Evolutionary conservation across 768 basidiomycete species (phyloP).

Genomic region (Panus rudis): DNA sequence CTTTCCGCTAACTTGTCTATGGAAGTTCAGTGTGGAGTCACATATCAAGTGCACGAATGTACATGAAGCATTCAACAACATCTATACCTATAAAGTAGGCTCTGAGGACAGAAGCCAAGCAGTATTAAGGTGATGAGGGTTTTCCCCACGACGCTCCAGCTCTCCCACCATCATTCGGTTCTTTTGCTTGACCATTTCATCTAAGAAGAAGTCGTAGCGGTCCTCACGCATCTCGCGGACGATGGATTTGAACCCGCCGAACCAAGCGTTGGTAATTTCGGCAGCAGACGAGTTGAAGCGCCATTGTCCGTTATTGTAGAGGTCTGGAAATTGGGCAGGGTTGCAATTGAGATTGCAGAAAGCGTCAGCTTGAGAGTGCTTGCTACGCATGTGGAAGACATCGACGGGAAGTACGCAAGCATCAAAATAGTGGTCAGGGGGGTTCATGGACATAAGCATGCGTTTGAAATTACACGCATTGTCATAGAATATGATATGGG

Average conservation of each 20-base stretch:
- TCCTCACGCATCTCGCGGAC: conserved; percentile 19
- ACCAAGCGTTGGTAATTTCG: conserved; percentile 29
- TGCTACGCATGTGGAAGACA: conserved; percentile 31
- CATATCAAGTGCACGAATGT: too few species aligned
- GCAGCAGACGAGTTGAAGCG: conserved; percentile 28
- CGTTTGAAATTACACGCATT: too few species aligned
- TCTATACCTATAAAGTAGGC: too few species aligned
- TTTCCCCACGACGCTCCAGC: not conserved
- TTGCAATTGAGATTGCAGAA: conserved; percentile 25
- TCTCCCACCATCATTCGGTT: conserved; percentile 7
- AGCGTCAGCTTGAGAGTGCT: conserved; percentile 23
- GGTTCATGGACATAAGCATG: too few species aligned
- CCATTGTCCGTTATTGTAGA: conserved; percentile 19
- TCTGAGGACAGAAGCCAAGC: too few species aligned
- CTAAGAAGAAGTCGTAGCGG: conserved; percentile 22
- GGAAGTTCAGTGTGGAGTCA: too few species aligned
- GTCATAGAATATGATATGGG: too few species aligned
- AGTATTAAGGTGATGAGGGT: too few species aligned
- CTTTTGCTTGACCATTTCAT: conserved; percentile 21
- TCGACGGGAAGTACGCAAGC: conserved; percentile 25
- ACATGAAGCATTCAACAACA: too few species aligned
- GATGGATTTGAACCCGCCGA: conserved; percentile 25
- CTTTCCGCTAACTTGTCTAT: too few species aligned
- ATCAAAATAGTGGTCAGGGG: conserved; percentile 14
- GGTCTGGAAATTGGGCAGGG: conserved; percentile 22